These are phyloP conservation scores for Boletus mariae DNA, from an alignment of 1,284 basidiomycete genomes.

Conservation along the genomic window DNA sequence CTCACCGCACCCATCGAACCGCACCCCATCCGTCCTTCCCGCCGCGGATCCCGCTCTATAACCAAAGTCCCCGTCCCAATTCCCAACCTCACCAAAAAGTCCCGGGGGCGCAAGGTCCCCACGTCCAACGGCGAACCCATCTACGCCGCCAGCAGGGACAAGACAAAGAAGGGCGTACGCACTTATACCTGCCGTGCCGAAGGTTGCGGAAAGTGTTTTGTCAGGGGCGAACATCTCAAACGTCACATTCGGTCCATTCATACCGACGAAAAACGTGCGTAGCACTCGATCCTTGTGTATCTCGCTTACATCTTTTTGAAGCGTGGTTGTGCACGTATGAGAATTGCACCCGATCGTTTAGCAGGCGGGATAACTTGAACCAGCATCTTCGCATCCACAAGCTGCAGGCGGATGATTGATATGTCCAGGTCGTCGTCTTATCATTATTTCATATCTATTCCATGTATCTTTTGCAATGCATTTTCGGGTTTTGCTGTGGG, in stretches of 20 bases:
- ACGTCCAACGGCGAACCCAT: slow-evolving; percentile 32
- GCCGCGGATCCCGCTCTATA: slow-evolving; percentile 23
- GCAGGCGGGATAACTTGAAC: slow-evolving; percentile 76
- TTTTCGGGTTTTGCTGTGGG: not conserved
- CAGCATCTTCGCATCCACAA: slow-evolving; percentile 72
- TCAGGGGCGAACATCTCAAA: slow-evolving; percentile 66
- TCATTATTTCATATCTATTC: slow-evolving; percentile 23
- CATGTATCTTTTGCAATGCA: slow-evolving; percentile 13
- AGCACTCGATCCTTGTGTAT: not conserved
- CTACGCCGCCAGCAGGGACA: slow-evolving; percentile 26
- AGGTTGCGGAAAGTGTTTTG: slow-evolving; percentile 56
- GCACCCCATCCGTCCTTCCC: slow-evolving; percentile 12
- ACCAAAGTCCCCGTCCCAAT: slow-evolving; percentile 52
- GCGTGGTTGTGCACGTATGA: slow-evolving; percentile 68
- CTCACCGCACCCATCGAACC: not conserved
- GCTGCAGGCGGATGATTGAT: slow-evolving; percentile 23
- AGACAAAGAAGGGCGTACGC: slow-evolving; percentile 36
- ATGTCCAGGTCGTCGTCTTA: slow-evolving; percentile 5
- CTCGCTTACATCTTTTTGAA: slow-evolving; percentile 1
- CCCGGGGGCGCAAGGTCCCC: slow-evolving; percentile 70
- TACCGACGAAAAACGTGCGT: slow-evolving; percentile 65
- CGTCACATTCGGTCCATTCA: slow-evolving; percentile 64
- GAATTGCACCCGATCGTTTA: slow-evolving; percentile 73
- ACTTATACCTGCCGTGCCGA: slow-evolving; percentile 50
- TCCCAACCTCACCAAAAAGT: slow-evolving; percentile 74